Conservation (phyloP, 2,329 filamentous ascomycete genomes). For the Colletotrichum endophyticum region DNA sequence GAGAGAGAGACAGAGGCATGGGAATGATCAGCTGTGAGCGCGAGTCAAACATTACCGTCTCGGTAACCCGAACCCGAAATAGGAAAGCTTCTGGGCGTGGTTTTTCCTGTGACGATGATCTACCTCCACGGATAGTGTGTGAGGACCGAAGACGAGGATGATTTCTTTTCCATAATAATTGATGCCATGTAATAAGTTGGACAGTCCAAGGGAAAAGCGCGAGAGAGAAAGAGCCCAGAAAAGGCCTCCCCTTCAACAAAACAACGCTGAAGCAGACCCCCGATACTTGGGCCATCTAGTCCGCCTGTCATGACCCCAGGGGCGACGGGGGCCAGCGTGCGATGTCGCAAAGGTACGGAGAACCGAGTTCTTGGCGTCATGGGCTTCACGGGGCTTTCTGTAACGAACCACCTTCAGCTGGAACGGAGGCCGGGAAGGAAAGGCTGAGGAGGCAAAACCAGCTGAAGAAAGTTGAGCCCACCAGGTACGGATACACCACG, state of each 20-base stretch:
- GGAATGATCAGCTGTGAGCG: not conserved
- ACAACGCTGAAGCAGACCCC: not conserved
- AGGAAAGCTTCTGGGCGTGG: not conserved
- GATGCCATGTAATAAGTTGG: fast-evolving
- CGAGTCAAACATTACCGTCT: not conserved
- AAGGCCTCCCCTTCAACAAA: not conserved
- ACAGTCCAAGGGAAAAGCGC: not conserved
- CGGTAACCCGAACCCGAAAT: not conserved
- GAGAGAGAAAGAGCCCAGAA: not conserved
- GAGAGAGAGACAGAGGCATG: not conserved
- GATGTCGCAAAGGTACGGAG: not conserved
- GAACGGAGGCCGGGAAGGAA: not conserved
- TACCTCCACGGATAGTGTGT: not conserved
- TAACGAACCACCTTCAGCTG: not conserved
- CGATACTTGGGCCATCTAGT: not conserved
- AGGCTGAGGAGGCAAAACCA: not conserved
- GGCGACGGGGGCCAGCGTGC: not conserved
- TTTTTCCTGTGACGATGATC: not conserved
- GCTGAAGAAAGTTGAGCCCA: not conserved
- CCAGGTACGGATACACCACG: not conserved
- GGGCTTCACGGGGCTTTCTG: not conserved
- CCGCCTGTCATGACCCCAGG: not conserved
- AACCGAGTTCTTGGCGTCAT: constrained; percentile 2
- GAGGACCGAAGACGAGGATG: not conserved
- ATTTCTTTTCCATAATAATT: not conserved